Evolutionary conservation across 768 basidiomycete species (phyloP).

Genomic region (Clavaria fumosa): DNA sequence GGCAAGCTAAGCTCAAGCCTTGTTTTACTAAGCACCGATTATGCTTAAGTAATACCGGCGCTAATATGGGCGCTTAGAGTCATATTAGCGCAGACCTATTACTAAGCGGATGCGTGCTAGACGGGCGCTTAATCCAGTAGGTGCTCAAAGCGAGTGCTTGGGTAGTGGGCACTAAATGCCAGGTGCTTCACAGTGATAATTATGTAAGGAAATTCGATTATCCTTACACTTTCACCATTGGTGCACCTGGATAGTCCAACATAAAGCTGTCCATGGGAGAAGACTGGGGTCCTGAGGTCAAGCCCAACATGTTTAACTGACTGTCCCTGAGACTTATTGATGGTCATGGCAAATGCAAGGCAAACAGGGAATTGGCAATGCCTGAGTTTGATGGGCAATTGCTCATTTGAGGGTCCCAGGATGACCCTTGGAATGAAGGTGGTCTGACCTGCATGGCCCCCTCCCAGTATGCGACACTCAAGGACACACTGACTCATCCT

Average conservation of each 20-base stretch:
- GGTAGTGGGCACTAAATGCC: too few relatives aligned
- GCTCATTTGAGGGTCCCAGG: constrained; percentile 11
- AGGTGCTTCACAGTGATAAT: too few relatives aligned
- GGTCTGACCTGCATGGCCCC: constrained; percentile 20
- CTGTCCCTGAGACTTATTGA: constrained; percentile 27
- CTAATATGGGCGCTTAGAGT: too few relatives aligned
- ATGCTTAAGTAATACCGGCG: too few relatives aligned
- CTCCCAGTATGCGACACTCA: constrained; percentile 21
- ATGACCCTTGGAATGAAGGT: constrained; percentile 25
- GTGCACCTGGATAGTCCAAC: constrained; percentile 15
- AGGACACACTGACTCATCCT: constrained; percentile 13
- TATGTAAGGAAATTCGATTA: too few relatives aligned
- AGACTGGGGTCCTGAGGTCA: constrained; percentile 16
- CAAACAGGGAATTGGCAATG: constrained; percentile 26
- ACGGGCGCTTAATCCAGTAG: too few relatives aligned
- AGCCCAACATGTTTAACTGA: constrained; percentile 19
- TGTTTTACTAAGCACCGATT: too few relatives aligned
- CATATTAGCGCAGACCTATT: too few relatives aligned
- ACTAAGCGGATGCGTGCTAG: too few relatives aligned
- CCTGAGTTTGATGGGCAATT: constrained; percentile 17
- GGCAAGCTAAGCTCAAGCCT: too few relatives aligned
- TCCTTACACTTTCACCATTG: background rate
- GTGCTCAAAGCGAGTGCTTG: too few relatives aligned
- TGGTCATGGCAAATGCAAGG: constrained; percentile 24
- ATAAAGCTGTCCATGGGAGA: constrained; percentile 24